Percentiles rank a stretch among this genome's conserved stretches.
Evolutionary conservation across 352 stramenopile species (phyloP).

Genomic region (Sclerospora graminicola): DNA sequence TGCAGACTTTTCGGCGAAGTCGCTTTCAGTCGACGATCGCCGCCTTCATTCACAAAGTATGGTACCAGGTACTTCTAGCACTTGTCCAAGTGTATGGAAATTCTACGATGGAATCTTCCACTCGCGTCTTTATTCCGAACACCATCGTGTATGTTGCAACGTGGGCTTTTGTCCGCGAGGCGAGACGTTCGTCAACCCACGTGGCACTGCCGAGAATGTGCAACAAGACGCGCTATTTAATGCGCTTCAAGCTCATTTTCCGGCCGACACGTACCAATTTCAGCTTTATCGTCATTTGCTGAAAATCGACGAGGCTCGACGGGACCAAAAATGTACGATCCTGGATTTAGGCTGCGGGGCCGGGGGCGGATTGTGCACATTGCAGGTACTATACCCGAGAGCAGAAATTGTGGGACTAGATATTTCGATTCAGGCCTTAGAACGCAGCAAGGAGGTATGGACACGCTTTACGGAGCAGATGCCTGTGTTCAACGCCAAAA

Average conservation of each 20-base stretch:
- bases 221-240: conserved; percentile 3
- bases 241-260: conserved; percentile 24
- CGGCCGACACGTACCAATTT: conserved; percentile 35
- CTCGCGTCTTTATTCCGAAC: conserved; percentile 47
- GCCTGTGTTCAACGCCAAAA: conserved; percentile 22
- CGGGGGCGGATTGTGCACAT: conserved; percentile 46
- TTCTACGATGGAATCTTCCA: conserved; percentile 77
- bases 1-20: too few relatives aligned
- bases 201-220: conserved; percentile 6
- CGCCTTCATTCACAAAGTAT: too few relatives aligned
- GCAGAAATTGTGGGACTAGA: conserved; percentile 44
- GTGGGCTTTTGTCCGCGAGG: conserved; percentile 39
- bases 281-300: conserved; percentile 53
- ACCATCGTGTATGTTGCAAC: conserved; percentile 66
- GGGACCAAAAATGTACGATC: conserved; percentile 26
- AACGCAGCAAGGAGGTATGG: conserved; percentile 58
- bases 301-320: conserved; percentile 24
- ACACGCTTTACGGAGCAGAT: conserved; percentile 30
- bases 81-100: too few relatives aligned
- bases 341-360: conserved; percentile 57
- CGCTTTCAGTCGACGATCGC: too few relatives aligned
- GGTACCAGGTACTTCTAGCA: too few relatives aligned
- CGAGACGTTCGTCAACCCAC: conserved; percentile 13
- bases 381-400: conserved; percentile 47
- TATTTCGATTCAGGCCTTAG: conserved; percentile 51